phyloP scores from a whole-genome alignment of 192 early-diverging fungal species.

The Entomortierella parvispora region DNA sequence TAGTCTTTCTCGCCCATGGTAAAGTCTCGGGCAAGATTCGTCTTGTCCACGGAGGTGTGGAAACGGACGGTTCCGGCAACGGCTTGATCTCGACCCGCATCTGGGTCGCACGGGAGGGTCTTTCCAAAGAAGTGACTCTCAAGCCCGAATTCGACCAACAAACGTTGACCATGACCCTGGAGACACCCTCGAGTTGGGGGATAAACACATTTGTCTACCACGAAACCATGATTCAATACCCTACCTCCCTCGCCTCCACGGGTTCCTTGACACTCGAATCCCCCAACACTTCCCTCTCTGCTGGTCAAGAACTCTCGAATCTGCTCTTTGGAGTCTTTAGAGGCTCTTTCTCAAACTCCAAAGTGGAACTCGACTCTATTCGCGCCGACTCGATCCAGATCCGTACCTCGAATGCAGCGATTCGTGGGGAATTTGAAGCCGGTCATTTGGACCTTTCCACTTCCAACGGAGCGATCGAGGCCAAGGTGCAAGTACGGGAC shows the following conservation, averaged over 20 bases:
- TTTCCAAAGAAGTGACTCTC: conserved; percentile 21
- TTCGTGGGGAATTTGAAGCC: conserved; percentile 16
- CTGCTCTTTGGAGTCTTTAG: conserved; percentile 17
- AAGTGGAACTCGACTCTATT: not conserved
- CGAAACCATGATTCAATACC: conserved; percentile 34
- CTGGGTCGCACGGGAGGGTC: conserved; percentile 16
- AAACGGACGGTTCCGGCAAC: conserved; percentile 18
- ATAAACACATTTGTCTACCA: conserved; percentile 14
- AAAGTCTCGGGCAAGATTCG: conserved; percentile 19
- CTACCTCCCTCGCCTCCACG: not conserved
- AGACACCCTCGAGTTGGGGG: conserved; percentile 1
- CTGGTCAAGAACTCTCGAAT: conserved; percentile 1
- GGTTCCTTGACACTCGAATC: conserved; percentile 13
- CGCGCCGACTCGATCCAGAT: conserved; percentile 4
- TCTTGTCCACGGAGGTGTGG: conserved; percentile 25
- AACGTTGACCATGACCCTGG: conserved; percentile 12
- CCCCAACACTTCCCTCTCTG: conserved; percentile 14
- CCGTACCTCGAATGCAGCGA: conserved; percentile 18
- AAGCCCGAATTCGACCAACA: conserved; percentile 10
- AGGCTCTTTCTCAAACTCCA: conserved; percentile 25
- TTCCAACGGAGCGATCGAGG: conserved; percentile 24
- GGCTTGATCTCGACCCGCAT: conserved; percentile 38
- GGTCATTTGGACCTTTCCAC: conserved; percentile 26
- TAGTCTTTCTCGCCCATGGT: conserved; percentile 28
- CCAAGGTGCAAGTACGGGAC: conserved; percentile 17